A percentile compares a stretch with the other conserved stretches of the same genome.
Conservation (phyloP, 2,329 filamentous ascomycete genomes). For the Aspergillus pseudoterreus region DNA sequence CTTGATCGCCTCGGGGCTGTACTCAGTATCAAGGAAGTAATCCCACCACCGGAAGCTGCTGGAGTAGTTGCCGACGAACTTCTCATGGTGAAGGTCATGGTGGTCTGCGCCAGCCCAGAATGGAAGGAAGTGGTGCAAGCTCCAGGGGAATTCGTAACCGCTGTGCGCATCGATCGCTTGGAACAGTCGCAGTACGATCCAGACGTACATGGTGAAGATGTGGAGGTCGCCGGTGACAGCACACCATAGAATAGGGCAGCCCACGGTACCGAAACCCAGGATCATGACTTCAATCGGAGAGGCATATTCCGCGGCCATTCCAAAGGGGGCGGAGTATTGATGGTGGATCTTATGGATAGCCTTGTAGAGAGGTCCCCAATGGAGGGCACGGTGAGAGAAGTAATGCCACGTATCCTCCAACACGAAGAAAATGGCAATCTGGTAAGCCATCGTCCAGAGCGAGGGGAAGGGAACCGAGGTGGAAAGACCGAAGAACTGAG, state of each 20-base stretch:
- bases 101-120: constrained; percentile 98
- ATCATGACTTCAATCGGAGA: constrained; percentile 97
- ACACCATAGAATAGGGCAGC: constrained; percentile 78
- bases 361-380: constrained; percentile 95
- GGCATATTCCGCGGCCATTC: constrained; percentile 93
- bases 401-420: constrained; percentile 98
- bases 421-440: constrained; percentile 92
- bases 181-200: constrained; percentile 90
- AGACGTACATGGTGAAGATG: constrained; percentile 95
- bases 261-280: constrained; percentile 81
- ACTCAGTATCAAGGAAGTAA: constrained; percentile 88
- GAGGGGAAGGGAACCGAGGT: constrained; percentile 88
- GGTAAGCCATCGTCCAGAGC: constrained; percentile 78
- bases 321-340: constrained; percentile 96
- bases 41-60: constrained; percentile 99
- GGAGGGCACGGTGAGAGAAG: constrained; percentile 87
- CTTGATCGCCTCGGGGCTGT: constrained; percentile 81
- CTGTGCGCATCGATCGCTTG: constrained; percentile 97
- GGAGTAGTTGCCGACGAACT: constrained; percentile 96
- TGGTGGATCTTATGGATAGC: constrained; percentile 98
- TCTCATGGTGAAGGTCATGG: constrained; percentile 96
- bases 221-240: constrained; percentile 81
- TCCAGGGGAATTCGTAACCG: constrained; percentile 98
- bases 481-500: constrained; percentile 83
- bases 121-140: constrained; percentile 87